phyloP scores from a whole-genome alignment of 2,329 filamentous ascomycete genomes.

The Aspergillus udagawae region DNA sequence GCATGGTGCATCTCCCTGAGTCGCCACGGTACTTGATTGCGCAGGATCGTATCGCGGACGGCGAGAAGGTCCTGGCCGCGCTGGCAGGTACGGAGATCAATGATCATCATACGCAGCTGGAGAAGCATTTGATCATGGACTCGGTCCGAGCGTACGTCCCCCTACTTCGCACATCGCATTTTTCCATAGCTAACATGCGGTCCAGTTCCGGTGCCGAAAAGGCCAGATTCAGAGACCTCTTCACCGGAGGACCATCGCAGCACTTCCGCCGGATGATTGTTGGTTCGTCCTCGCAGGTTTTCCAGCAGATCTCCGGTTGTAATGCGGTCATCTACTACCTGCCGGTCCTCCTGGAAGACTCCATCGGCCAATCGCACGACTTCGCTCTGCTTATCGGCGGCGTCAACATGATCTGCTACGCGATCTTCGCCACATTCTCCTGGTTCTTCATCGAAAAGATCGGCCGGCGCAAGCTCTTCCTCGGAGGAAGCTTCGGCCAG shows the following conservation, averaged over 20 bases:
- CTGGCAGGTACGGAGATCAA: constrained; percentile 47
- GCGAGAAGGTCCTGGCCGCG: constrained; percentile 48
- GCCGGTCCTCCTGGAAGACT: constrained; percentile 46
- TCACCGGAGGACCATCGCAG: constrained; percentile 37
- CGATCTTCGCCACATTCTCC: constrained; percentile 41
- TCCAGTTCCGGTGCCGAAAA: constrained; percentile 54
- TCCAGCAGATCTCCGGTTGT: constrained; percentile 50
- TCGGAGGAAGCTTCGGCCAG: constrained; percentile 38
- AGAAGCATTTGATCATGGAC: constrained; percentile 64
- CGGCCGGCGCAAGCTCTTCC: constrained; percentile 43
- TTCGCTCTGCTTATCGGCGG: constrained; percentile 51
- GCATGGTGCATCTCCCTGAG: constrained; percentile 44
- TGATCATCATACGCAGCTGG: constrained; percentile 53
- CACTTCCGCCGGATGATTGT: constrained; percentile 39
- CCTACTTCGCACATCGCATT: too few species aligned
- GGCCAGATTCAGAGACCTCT: constrained; percentile 40
- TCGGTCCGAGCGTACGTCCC: constrained; percentile 56
- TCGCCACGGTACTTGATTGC: constrained; percentile 46
- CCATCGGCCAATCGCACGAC: constrained; percentile 38
- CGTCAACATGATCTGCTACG: constrained; percentile 47
- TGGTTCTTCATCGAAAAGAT: constrained; percentile 49
- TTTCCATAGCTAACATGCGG: constrained; percentile 30
- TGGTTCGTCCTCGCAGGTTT: constrained; percentile 38
- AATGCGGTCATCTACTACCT: constrained; percentile 51
- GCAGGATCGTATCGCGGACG: constrained; percentile 45